Evolutionary conservation across 495 filamentous ascomycete species (phyloP), one percentile per base, ranked within the genome.

Genomic region (Penicillium samsonianum): DNA sequence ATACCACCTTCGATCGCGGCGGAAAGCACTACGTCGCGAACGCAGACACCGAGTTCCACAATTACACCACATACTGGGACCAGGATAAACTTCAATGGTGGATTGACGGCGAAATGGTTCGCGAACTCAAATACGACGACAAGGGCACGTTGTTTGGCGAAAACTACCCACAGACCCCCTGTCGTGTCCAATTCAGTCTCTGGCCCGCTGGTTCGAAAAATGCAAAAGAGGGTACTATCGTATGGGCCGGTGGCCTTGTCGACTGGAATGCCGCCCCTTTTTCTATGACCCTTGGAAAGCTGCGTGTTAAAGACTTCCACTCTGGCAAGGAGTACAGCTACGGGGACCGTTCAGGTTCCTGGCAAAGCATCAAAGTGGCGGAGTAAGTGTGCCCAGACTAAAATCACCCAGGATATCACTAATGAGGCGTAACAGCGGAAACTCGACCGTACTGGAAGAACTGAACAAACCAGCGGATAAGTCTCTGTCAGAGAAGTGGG

Each of bases 11-110:
- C 63, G 83, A 89, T 69, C 90, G 90, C 43, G 92, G 86, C 17
- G 80, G 77, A 1, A 83, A 84, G 63, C 83, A 88, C 64, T 65
- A 82, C 16, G 78, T 88, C 38, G 60, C 73, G 49, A 85, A 85
- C 66, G 74, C 77, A 20, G 85, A 91, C 60, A 79, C 72, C 28
- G 73, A 80, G 3, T 96, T 86, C 70, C 84, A 94, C 76, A 96
- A 86, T 55, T 98, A 97, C 73, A 89, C 84, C n/a, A 85, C 96
- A 59, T 84, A 91, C 71, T 98, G 94, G 94, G 90, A 86, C 7
- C 64, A 82, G 5, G 80, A 87, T 26, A 82, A 84, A 60, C 82
- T 96, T 44, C 77, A 90, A 37, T 98, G 94, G 93, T 85, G 81
- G 64, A 85, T 96, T 55, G 90, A 91, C 61, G 86, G 85, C 38